Percentiles rank a stretch among this genome's conserved stretches.
Conservation (phyloP, 768 basidiomycete genomes). For the Suillus subaureus region DNA sequence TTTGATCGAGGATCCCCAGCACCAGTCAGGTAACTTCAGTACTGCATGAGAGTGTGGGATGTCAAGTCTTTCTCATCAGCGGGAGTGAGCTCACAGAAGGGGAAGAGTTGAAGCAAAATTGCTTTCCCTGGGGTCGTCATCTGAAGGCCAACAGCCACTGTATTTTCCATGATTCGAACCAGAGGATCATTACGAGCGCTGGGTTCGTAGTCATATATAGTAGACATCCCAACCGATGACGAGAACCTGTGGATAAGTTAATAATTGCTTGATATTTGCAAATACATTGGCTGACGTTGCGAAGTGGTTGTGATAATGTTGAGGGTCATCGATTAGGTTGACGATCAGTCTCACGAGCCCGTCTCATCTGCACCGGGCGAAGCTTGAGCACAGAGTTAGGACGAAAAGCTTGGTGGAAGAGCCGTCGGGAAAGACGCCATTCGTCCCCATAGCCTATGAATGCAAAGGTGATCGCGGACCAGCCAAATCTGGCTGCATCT, state of each 20-base stretch:
- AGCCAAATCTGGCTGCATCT: constrained; percentile 6
- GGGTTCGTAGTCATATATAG: constrained; percentile 20
- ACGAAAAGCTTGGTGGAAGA: constrained; percentile 42
- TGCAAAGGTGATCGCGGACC: neutral
- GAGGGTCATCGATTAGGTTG: constrained; percentile 29
- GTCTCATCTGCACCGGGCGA: constrained; percentile 26
- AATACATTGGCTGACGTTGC: constrained; percentile 6
- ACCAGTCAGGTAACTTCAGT: constrained; percentile 31
- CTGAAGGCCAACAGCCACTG: neutral
- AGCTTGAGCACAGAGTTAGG: constrained; percentile 27
- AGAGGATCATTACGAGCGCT: constrained; percentile 13
- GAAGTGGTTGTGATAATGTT: constrained; percentile 30
- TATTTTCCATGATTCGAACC: constrained; percentile 11
- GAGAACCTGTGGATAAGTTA: constrained; percentile 25
- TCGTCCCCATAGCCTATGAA: constrained; percentile 7
- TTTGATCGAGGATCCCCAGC: constrained; percentile 42
- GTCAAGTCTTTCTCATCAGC: neutral
- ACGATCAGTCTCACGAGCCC: constrained; percentile 29
- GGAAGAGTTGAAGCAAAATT: constrained; percentile 1
- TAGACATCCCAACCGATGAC: constrained; percentile 28
- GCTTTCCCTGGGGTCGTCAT: constrained; percentile 12
- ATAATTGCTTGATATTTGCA: neutral
- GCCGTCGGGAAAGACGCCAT: constrained; percentile 33
- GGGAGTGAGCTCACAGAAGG: constrained; percentile 15
- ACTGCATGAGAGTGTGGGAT: neutral